Percentiles rank a stretch among this genome's conserved stretches.
Conservation (phyloP, 768 basidiomycete genomes). For the Termitomyces sp. region DNA sequence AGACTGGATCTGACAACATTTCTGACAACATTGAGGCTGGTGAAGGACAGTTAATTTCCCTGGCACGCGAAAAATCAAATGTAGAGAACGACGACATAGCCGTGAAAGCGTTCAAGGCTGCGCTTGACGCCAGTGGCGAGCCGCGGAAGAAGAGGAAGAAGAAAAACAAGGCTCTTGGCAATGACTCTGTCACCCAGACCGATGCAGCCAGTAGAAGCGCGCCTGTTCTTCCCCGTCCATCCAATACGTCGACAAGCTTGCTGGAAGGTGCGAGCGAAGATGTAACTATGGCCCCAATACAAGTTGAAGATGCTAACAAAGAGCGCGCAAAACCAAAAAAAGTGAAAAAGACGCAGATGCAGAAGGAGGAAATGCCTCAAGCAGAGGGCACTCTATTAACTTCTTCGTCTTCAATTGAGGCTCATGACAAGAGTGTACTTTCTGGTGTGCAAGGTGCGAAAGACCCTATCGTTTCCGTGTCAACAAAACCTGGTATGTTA, state of each 20-base stretch:
- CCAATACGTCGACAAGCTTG: background rate
- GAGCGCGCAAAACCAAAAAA: background rate
- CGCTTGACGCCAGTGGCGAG: background rate
- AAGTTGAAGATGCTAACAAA: background rate
- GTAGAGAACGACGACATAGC: background rate
- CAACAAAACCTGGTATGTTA: constrained; percentile 7
- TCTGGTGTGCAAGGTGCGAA: background rate
- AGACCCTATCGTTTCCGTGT: background rate
- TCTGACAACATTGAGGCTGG: background rate
- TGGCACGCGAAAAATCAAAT: background rate
- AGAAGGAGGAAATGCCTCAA: background rate
- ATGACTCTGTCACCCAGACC: background rate
- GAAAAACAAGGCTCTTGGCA: constrained; percentile 11
- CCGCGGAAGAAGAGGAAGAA: constrained; percentile 18
- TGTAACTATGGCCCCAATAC: background rate
- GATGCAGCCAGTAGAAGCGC: background rate
- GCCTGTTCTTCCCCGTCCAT: background rate
- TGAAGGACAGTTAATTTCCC: background rate
- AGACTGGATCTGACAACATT: background rate
- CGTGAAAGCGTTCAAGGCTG: background rate
- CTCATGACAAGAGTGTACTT: background rate
- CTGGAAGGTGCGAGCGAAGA: background rate
- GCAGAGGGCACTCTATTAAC: background rate
- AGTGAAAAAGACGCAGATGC: constrained; percentile 1
- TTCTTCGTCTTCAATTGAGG: background rate